Evolutionary conservation across 495 filamentous ascomycete genomes (phyloP).

Genomic region (Xylaria flabelliformis): DNA sequence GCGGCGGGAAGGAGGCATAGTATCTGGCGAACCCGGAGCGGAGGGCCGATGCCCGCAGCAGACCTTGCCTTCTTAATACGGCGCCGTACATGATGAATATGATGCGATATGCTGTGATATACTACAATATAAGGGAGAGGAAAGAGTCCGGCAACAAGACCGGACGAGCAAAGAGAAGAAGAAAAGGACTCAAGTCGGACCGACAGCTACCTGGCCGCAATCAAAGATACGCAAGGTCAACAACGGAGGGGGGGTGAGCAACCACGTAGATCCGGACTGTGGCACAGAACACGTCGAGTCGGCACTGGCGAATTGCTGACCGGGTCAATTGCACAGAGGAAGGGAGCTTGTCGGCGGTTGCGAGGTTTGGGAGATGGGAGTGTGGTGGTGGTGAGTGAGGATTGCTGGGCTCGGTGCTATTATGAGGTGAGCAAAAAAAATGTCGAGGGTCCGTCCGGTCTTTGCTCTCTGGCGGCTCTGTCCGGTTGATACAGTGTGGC

Average conservation of each 20-base stretch:
- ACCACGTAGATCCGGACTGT: conserved; percentile 26
- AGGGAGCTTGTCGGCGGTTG: conserved; percentile 20
- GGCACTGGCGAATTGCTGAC: conserved; percentile 24
- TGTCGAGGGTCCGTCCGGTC: conserved; percentile 21
- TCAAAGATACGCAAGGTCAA: background rate
- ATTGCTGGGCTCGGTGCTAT: conserved; percentile 5
- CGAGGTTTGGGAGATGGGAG: background rate
- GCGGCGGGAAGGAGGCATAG: conserved; percentile 80
- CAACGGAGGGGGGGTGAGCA: background rate
- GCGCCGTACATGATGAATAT: conserved; percentile 59
- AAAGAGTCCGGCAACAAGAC: conserved; percentile 34
- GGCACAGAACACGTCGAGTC: conserved; percentile 22
- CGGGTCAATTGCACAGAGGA: conserved; percentile 25
- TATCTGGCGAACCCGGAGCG: conserved; percentile 59
- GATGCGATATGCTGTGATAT: conserved; percentile 13
- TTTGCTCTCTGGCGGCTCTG: background rate
- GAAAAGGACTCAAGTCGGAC: conserved; percentile 20
- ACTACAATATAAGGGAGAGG: background rate
- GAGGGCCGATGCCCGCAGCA: conserved; percentile 52
- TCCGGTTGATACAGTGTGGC: conserved; percentile 28
- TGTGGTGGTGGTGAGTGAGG: conserved; percentile 3
- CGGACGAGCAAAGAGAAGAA: conserved; percentile 25
- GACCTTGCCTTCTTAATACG: conserved; percentile 59
- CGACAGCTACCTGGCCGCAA: conserved; percentile 31
- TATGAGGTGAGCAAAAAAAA: conserved; percentile 30